Percentiles rank a stretch among this genome's conserved stretches.
Conservation (phyloP, 345 rosid species). For the Melaleuca alternifolia region DNA sequence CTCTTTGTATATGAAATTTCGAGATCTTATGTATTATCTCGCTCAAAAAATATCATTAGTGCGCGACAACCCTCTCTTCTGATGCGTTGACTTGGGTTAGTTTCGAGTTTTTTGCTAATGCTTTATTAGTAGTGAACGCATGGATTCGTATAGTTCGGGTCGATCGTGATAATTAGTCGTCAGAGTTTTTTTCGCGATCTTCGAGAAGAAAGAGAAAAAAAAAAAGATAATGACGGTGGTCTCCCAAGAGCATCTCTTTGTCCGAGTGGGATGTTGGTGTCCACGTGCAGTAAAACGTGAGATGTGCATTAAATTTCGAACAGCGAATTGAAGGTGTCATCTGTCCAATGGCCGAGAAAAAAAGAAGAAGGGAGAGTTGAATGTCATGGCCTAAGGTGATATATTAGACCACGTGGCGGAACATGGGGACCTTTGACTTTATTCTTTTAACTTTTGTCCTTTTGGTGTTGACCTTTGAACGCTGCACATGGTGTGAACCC, state of each 20-base stretch:
- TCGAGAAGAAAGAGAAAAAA: no score
- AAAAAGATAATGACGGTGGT: neutral
- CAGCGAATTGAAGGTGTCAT: neutral
- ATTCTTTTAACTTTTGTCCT: neutral
- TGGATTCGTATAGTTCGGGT: neutral
- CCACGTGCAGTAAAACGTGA: neutral
- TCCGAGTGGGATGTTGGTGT: neutral
- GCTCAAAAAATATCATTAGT: neutral
- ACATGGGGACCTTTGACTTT: neutral
- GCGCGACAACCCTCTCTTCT: fast-evolving
- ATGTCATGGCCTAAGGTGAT: neutral
- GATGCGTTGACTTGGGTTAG: neutral
- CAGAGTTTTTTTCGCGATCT: no score
- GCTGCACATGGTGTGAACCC: neutral
- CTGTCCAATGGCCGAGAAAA: neutral
- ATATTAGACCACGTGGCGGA: neutral
- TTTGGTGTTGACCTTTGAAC: neutral
- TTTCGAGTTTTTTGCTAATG: no score
- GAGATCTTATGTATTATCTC: fast-evolving
- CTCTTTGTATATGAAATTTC: neutral
- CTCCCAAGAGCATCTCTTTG: neutral
- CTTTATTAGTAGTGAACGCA: neutral
- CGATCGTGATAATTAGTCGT: neutral
- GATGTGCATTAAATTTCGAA: neutral
- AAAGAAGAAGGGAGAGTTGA: neutral